Percentiles rank a stretch among this genome's conserved stretches.
These are phyloP conservation scores for Proliferodiscus dingleyae DNA, from an alignment of 2,329 filamentous ascomycete species.

Conservation along the genomic window DNA sequence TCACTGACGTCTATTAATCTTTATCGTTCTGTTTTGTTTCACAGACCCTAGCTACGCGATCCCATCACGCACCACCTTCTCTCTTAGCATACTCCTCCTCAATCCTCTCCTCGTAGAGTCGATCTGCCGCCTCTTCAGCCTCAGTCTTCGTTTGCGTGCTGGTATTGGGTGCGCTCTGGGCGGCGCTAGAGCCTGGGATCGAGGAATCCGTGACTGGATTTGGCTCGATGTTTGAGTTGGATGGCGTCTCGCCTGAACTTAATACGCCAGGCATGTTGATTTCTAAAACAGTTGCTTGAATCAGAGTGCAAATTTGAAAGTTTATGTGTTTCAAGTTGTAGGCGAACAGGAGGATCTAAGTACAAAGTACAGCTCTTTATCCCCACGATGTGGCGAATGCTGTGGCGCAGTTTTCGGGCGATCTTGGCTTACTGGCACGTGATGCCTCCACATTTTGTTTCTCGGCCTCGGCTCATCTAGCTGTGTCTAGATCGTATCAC, in stretches of 20 bases:
- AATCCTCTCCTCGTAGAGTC: constrained; percentile 52
- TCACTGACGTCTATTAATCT: constrained; percentile 1
- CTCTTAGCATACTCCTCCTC: constrained; percentile 58
- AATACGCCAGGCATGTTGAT: constrained; percentile 2
- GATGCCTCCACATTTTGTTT: too few species aligned
- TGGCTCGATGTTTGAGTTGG: constrained; percentile 1
- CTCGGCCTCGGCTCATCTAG: too few species aligned
- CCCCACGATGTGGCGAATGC: too few species aligned
- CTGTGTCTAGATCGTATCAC: too few species aligned
- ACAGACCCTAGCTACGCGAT: neutral
- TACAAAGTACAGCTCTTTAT: too few species aligned
- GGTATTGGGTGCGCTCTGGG: neutral
- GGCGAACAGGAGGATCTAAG: neutral
- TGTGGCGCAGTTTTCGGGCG: too few species aligned
- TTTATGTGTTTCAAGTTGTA: neutral
- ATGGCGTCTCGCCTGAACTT: constrained; percentile 3
- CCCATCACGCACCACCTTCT: constrained; percentile 49
- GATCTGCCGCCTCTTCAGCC: constrained; percentile 9
- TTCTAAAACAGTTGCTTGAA: neutral
- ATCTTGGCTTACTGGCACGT: too few species aligned
- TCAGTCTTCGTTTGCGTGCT: constrained; percentile 6
- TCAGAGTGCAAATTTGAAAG: neutral
- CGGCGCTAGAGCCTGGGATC: neutral
- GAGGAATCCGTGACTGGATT: constrained; percentile 1
- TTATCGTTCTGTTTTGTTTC: neutral